Percentiles rank a stretch among this genome's conserved stretches.
phyloP scores from a whole-genome alignment of 2,329 filamentous ascomycete genomes.

The Aspergillus udagawae region DNA sequence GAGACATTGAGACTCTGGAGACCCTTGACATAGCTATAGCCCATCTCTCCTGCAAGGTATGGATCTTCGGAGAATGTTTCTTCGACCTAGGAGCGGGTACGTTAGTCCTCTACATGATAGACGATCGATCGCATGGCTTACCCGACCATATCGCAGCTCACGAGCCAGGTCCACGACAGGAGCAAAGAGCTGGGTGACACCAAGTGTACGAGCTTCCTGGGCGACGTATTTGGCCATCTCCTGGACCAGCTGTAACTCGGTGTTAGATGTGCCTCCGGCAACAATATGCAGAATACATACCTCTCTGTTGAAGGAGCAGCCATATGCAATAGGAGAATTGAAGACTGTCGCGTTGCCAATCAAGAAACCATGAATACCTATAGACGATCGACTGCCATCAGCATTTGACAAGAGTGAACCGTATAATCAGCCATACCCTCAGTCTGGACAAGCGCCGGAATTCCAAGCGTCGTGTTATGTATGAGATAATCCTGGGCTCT shows the following conservation, averaged over 20 bases:
- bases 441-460: constrained; percentile 68
- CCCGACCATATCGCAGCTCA: constrained; percentile 66
- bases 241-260: constrained; percentile 46
- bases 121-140: constrained; percentile 8
- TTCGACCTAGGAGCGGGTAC: constrained; percentile 46
- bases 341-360: constrained; percentile 72
- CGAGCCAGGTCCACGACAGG: constrained; percentile 68
- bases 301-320: constrained; percentile 65
- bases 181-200: constrained; percentile 70
- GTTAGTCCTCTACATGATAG: background rate
- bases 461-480: constrained; percentile 63
- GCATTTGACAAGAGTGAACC: background rate
- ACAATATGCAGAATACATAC: constrained; percentile 13
- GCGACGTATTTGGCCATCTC: constrained; percentile 66
- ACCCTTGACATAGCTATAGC: constrained; percentile 57
- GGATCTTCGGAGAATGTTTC: constrained; percentile 69
- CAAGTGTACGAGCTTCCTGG: constrained; percentile 61
- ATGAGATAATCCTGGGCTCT: constrained; percentile 65
- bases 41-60: constrained; percentile 65
- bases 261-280: background rate
- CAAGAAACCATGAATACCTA: constrained; percentile 64
- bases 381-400: background rate
- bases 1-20: constrained; percentile 63
- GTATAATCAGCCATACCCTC: constrained; percentile 47
- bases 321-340: constrained; percentile 70